Conservation (phyloP, 176 grass and related monocot species). For the Eremochloa ophiuroides region DNA sequence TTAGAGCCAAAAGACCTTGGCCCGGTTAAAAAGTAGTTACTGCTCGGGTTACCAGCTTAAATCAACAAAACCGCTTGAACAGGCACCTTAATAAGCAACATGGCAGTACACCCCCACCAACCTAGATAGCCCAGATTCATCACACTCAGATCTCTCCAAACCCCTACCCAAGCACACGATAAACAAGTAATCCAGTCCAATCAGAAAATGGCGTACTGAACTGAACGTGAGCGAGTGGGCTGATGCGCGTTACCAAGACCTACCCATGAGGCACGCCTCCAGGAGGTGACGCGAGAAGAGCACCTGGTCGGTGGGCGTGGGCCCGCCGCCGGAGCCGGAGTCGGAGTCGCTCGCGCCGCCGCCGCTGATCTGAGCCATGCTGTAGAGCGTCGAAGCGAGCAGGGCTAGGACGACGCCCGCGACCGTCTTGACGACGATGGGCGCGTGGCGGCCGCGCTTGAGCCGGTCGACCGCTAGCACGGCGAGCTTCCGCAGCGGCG, state of each 20-base stretch:
- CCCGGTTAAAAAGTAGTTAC: neutral
- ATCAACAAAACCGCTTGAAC: neutral
- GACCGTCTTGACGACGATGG: conserved; percentile 76
- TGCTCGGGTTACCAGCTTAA: neutral
- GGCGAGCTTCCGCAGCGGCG: conserved; percentile 61
- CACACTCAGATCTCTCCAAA: neutral
- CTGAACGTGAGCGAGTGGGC: neutral
- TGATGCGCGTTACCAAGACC: conserved; percentile 11
- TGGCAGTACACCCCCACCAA: neutral
- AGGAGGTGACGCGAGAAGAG: conserved; percentile 86
- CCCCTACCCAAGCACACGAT: neutral
- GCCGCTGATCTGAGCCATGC: conserved; percentile 64
- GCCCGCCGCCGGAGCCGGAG: conserved; percentile 11
- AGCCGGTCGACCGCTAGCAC: conserved; percentile 61
- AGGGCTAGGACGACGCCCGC: conserved; percentile 55
- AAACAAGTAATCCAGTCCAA: neutral
- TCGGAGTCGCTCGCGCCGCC: conserved; percentile 41
- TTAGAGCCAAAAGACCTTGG: neutral
- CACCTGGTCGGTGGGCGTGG: conserved; percentile 87
- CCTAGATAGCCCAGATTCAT: neutral
- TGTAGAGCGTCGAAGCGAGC: conserved; percentile 59
- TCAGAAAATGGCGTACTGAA: neutral
- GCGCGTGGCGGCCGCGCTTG: conserved; percentile 71
- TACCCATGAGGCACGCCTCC: conserved; percentile 84
- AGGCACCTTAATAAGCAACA: neutral